These are phyloP conservation scores for Sarcodon sp. DNA, from an alignment of 768 basidiomycete genomes.

Conservation along the genomic window DNA sequence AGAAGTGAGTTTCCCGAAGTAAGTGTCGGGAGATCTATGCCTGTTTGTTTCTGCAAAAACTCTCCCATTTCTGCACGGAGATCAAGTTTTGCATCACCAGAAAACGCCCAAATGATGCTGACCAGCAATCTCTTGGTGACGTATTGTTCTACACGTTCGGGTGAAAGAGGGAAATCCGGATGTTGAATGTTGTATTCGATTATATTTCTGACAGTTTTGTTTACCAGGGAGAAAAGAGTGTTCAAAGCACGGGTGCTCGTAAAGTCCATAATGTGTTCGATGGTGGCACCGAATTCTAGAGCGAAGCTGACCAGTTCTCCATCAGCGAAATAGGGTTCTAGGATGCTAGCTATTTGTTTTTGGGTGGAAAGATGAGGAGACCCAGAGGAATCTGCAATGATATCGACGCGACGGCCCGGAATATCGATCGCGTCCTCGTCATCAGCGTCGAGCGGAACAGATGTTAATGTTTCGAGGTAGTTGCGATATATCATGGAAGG, in stretches of 20 bases:
- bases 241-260: slow-evolving; percentile 83
- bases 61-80: slow-evolving; percentile 83
- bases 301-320: slow-evolving; percentile 76
- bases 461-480: slow-evolving; percentile 68
- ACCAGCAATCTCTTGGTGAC: slow-evolving; percentile 82
- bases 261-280: slow-evolving; percentile 99
- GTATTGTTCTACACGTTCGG: slow-evolving; percentile 83
- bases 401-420: slow-evolving; percentile 46
- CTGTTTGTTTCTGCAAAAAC: slow-evolving; percentile 73
- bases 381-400: slow-evolving; percentile 31
- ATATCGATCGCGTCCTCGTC: slow-evolving; percentile 68
- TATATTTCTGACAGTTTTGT: slow-evolving; percentile 89
- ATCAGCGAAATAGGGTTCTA: slow-evolving; percentile 73
- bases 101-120: slow-evolving; percentile 95
- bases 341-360: slow-evolving; percentile 55
- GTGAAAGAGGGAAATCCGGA: slow-evolving; percentile 81
- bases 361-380: slow-evolving; percentile 64
- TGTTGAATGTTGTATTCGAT: slow-evolving; percentile 94
- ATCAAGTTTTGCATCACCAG: slow-evolving; percentile 90
- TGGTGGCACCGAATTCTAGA: slow-evolving; percentile 66
- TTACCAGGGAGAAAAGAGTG: slow-evolving; percentile 93
- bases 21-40: slow-evolving; percentile 79
- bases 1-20: slow-evolving; percentile 72
- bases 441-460: slow-evolving; percentile 73
- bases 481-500: slow-evolving; percentile 85